Base-by-base conservation (phyloP, 768 basidiomycete species). In the Kwoniella dejecticola region DNA sequence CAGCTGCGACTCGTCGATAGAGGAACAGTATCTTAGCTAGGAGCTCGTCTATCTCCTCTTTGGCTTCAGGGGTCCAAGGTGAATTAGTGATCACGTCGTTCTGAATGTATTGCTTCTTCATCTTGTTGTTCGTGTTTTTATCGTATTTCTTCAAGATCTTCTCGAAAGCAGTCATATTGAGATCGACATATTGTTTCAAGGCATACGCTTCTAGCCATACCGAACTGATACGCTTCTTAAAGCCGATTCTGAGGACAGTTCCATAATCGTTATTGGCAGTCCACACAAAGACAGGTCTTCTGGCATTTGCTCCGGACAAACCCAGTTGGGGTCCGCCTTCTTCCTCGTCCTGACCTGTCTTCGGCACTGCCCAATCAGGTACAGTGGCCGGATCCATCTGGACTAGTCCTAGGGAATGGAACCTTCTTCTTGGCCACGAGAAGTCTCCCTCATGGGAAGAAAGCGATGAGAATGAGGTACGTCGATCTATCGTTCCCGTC, bases 81-180 rank as follows among this genome's bases (percentile, higher is more conserved):
- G 78, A 68, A 0, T 87, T 81, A 0, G 77, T 74, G 69, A 92
- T 87, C 4, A 95, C 89, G 2, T 83, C 79, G 6, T 85, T 82
- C 57, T 87, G 85, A 60, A 94, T 80, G 72, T 94, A 95, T 13
- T 82, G 80, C 57, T 89, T 85, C 82, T 92, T 88, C 62, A 93
- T 74, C 50, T 69, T 79, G 60, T 64, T 80, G 48, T 73, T 87
- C 2, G 88, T 91, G 65, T 96, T 89, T 79, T 97, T 98, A 83
- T 98, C 93, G 73, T 94, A 95, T 79, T 97, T 97, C 81, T 97
- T 97, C 74, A 94, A 77, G 36, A 95, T 93, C 82, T 97, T 97
- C 68, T 91, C 85, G 80, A 97, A 91, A 1, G 93, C 95, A 0
- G 91, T 89, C 75, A 90, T 84, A 77, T 98, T 98, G 59, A 96